Evolutionary conservation across 768 basidiomycete genomes (phyloP), one percentile per base, ranked within the genome.

Genomic region (Gloeopeniophorella convolvens): DNA sequence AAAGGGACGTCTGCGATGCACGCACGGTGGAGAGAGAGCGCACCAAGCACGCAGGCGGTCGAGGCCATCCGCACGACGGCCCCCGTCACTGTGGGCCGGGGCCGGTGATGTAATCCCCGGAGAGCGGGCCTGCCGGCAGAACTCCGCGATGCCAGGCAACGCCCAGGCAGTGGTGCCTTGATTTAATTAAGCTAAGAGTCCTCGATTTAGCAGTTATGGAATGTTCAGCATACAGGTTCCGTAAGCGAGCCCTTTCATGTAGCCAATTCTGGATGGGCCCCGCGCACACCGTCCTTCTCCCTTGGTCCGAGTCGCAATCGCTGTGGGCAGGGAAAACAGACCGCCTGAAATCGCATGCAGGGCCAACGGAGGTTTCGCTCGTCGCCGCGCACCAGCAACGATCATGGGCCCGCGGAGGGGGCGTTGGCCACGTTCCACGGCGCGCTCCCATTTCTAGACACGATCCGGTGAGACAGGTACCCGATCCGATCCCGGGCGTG

Each of bases 121-220:
- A 43, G 43, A 43, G 41, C 42, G 51, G 45, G 45, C 44, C 42
- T 32, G 51, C 45, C 51, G 55, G 45, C 34, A 42, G 51, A 54
- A 42, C 51, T 42, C 51, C 50, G 51, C 51, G 51, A 48, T 5
- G 12, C n/a, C n/a, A 9, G 39, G 18, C 15, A n/a, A 13, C 50
- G 50, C 45, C 51, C 43, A 56, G 45, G 40, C 32, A 28, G 33
- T 26, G 28, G 56, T 58, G 45, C 56, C 56, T 56, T 56, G 56
- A 53, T 45, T 58, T 57, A 58, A 58, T 58, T 55, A 58, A 58
- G 54, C 54, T 54, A 45, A 24, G 36, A 33, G 48, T 36, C 49
- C 56, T 51, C 54, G 56, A 57, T 57, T 47, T 46, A 56, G 56
- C 40, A 43, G 48, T 48, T 46, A 51, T 56, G 54, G 47, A 55